Conservation (phyloP, 2,329 filamentous ascomycete genomes). For the Aspergillus floridensis region DNA sequence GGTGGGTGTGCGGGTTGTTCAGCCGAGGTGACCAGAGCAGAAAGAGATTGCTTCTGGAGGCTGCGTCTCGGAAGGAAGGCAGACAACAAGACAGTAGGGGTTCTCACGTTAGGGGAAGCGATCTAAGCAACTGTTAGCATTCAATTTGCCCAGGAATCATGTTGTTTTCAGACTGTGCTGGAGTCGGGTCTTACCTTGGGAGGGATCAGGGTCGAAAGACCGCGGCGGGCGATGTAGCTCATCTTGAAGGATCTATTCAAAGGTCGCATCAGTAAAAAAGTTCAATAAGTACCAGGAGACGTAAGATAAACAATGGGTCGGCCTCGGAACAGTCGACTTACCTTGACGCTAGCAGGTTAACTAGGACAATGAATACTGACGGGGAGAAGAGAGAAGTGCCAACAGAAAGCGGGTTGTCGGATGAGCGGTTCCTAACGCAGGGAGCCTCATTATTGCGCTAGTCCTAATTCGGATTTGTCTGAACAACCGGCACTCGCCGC, state of each 20-base stretch:
- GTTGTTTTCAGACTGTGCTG: conserved; percentile 5
- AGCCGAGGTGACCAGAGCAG: conserved; percentile 7
- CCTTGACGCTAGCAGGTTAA: conserved; percentile 36
- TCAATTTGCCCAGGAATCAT: conserved; percentile 15
- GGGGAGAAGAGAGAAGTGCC: conserved; percentile 33
- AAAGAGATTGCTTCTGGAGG: conserved; percentile 24
- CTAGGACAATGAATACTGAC: conserved; percentile 32
- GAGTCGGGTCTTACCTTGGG: conserved; percentile 72
- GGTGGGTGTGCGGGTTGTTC: conserved; percentile 12
- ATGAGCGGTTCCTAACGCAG: conserved; percentile 28
- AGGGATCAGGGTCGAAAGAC: conserved; percentile 96
- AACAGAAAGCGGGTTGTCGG: conserved; percentile 38
- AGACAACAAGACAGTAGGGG: conserved; percentile 12
- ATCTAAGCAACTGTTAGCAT: conserved; percentile 43
- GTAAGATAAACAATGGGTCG: not conserved
- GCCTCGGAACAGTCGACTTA: conserved; percentile 19
- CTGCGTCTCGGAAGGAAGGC: conserved; percentile 15
- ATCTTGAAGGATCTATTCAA: conserved; percentile 58
- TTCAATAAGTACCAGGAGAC: not conserved
- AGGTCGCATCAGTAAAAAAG: conserved; percentile 20
- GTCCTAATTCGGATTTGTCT: conserved; percentile 33
- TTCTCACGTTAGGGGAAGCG: conserved; percentile 41
- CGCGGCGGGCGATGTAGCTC: conserved; percentile 88
- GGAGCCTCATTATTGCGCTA: conserved; percentile 32
- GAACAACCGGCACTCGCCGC: conserved; percentile 32